Evolutionary conservation across 2,329 filamentous ascomycete genomes (phyloP).

Genomic region (Plectosphaerella plurivora): DNA sequence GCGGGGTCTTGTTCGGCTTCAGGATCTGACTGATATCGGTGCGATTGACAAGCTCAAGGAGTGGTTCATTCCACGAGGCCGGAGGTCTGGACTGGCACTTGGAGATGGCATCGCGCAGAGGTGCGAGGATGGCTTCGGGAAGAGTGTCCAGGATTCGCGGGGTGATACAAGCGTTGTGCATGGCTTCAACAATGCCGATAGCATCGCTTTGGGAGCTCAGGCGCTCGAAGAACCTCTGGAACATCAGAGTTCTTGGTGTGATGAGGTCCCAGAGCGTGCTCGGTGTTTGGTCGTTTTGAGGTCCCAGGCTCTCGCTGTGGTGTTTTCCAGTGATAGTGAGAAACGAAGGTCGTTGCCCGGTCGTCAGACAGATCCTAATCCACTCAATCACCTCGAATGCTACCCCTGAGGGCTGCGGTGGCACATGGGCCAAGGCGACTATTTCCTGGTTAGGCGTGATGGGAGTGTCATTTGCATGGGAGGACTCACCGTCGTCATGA

Average conservation of each 20-base stretch:
- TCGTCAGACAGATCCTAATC: conserved; percentile 44
- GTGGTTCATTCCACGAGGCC: conserved; percentile 64
- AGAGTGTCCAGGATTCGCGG: conserved; percentile 70
- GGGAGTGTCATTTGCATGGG: not conserved
- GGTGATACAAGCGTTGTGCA: conserved; percentile 67
- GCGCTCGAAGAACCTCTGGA: conserved; percentile 62
- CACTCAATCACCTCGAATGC: conserved; percentile 42
- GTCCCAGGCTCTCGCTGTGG: conserved; percentile 25
- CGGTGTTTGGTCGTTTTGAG: conserved; percentile 27
- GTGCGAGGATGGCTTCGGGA: conserved; percentile 77
- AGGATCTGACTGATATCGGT: conserved; percentile 73
- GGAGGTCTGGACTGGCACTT: conserved; percentile 80
- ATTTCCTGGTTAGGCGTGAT: conserved; percentile 5
- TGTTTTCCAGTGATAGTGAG: conserved; percentile 41
- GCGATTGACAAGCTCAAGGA: conserved; percentile 74
- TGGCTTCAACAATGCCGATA: conserved; percentile 66
- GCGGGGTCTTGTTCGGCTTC: conserved; percentile 31
- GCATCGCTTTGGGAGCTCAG: conserved; percentile 47
- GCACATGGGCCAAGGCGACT: not conserved
- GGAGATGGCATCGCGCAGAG: conserved; percentile 79
- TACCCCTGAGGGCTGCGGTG: conserved; percentile 23
- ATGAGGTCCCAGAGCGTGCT: conserved; percentile 39
- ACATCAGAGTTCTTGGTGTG: conserved; percentile 65
- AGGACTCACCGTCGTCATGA: conserved; percentile 33
- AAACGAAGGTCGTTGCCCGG: conserved; percentile 29